Base-by-base conservation (phyloP, 2,329 filamentous ascomycete species). In the Hypoxylon sp. region DNA sequence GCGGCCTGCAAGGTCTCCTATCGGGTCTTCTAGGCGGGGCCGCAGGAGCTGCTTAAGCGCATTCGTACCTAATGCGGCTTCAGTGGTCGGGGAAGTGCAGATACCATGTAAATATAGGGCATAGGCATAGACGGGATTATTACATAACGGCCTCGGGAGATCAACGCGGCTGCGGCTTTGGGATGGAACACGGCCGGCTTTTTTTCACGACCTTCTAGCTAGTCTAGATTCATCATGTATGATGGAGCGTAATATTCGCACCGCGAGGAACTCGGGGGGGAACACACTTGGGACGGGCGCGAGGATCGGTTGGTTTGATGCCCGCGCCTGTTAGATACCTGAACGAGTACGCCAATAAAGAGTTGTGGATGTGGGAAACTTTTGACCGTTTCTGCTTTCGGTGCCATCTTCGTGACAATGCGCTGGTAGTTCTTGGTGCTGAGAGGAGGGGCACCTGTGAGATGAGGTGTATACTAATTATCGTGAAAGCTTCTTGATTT, bases 181-280 rank as follows among this genome's bases (percentile, higher is more conserved):
- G 49, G 44, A 46, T 30, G 30, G 55, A 40, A 22, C 9, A 26
- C 33, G 20, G 32, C 16, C 24, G 53, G 38, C 42, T 20, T 53
- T 22, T n/a, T 53, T 18, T 42, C 22, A 16, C 36, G 28, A 30
- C 48, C 18, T 45, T 64, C 66, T 69, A 69, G 67, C 67, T 67
- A 69, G 67, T 62, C 67, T 69, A 69, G 61, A 61, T 46, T 57
- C 60, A 66, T 57, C 60, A 66, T 64, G 62, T 64, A 62, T 54
- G 65, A 56, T 7, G 12, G 38, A n/a, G 42, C 24, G 61, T 64
- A 42, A 42, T 49, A 40, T 53, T 16, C 18, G 32, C 45, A 45
- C 52, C 38, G 44, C 38, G 28, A 9, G 45, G 36, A 11, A 7
- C 4, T 20, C 7, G 16, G 26, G 16, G 28, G 7, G n/a, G n/a